Base-by-base conservation (phyloP, 306 rosid species). In the Vicia faba region DNA sequence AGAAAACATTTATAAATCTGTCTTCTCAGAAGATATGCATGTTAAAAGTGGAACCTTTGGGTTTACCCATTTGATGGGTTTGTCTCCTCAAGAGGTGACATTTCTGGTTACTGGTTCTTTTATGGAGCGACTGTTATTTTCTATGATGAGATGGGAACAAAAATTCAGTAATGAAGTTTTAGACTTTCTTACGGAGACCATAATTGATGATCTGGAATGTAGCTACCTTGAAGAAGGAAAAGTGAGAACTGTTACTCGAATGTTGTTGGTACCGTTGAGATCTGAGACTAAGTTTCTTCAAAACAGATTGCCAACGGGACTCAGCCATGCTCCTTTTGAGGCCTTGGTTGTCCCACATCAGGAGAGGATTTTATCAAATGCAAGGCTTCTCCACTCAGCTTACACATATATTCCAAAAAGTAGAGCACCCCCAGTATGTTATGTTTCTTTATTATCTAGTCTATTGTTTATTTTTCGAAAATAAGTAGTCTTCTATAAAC, bases 401-500 rank as follows among this genome's bases (percentile, higher is more conserved):
- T 95, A 90, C 82, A 68, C 96, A 68, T 86, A 82, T 83, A 95
- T 95, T 76, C 96, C 99, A 18, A 84, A 73, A 65, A 70, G 82
- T 75, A 86, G 99, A 84, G 96, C 99, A 61, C 97, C 99, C 25
- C 97, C 96, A 5, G 99, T 95, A 90, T 75, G 88, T 86, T 38
- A 61, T 51, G 4, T 50, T 41, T 61, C 45, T 76, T 75, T 60
- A 57, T 72, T 73, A 64, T 23, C 70, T 43, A 35, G 39, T 61
- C 38, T 10, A 59, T 9, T 44, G 33, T 64, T 60, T 36, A 45
- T 39, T 56, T 43, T 11, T 13, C 60, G 16, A 11, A 69, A 69
- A 19, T 41, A 55, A 54, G 28, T 55, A 64, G 64, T 64, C 16
- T 49, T 68, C n/a, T 63, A 29, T 38, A 51, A 23, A 38, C 40